Evolutionary conservation across 805 yeast species (phyloP), one percentile per base, ranked within the genome.

Genomic region (Candida parachauliodes): DNA sequence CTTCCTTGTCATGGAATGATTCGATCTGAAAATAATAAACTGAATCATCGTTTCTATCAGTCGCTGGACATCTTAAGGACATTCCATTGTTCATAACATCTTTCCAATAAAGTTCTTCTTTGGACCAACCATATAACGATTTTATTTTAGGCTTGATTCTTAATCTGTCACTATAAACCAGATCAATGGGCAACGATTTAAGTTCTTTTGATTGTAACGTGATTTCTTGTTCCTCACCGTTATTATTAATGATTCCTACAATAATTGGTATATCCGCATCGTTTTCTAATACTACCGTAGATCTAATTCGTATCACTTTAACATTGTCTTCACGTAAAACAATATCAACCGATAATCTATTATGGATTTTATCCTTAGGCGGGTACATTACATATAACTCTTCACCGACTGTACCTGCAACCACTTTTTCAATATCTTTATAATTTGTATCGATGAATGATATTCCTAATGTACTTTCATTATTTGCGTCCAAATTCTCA

Each of bases 381-480:
- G 96, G 96, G 2, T 65, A 54, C 41, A 91, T 59, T 53, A 77
- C 74, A 46, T 81, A 77, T 8, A 91, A 54, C 16, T 83, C 81
- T 53, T 88, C 95, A 3, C 97, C 96, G 52, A 87, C 96, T 7
- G 81, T 72, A 9, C 81, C 78, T 1, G 88, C 83, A 1, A 89
- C 75, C 1, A 93, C 69, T 3, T 72, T 66, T 18, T 70, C 57
- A 1, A 83, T 53, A 1, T 70, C 67, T 5, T 72, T 72, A 52
- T 81, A 89, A 0, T 63, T 63, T 0, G 85, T 71, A 27, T 68
- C 79, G 2, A 74, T 30, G 17, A 89, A 57, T 30, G 70, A 68
- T n/a, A 89, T 68, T 0, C 84, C 88, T 21, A 91, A 59, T 3
- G 71, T 63, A 32, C 79, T 81, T 14, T 73, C 76, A 28, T 72